Evolutionary conservation across 208 protist species (phyloP).

Genomic region (Acanthamoeba healyi): DNA sequence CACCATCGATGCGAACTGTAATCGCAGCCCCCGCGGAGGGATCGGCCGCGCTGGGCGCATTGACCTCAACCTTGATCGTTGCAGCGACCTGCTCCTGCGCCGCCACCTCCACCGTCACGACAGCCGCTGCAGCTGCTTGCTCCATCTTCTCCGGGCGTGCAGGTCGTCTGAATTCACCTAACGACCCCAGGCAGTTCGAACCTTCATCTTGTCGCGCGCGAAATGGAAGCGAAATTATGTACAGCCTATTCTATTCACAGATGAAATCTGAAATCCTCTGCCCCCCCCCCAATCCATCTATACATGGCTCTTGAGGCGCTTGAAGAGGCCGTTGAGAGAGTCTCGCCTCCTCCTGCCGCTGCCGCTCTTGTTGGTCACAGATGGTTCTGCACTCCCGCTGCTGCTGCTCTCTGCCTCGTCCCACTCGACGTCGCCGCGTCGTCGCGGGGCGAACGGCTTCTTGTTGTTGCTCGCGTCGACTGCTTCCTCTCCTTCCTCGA

Average conservation of each 20-base stretch:
- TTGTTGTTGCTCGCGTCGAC: too few species aligned
- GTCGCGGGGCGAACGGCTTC: not conserved
- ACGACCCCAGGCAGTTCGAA: not conserved
- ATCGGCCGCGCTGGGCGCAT: too few species aligned
- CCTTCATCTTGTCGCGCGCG: too few species aligned
- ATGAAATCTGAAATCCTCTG: not conserved
- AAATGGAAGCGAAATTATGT: conserved; percentile 1
- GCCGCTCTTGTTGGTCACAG: not conserved
- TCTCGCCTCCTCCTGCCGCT: too few species aligned
- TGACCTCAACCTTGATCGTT: too few species aligned
- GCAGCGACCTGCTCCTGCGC: too few species aligned
- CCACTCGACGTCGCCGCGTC: not conserved
- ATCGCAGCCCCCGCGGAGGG: too few species aligned
- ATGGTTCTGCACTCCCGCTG: not conserved
- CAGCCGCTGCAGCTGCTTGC: too few species aligned
- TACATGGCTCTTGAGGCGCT: not conserved
- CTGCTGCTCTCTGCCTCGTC: too few species aligned
- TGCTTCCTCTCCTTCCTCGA: not conserved
- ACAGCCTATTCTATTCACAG: not conserved
- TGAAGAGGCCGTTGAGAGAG: not conserved
- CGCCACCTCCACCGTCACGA: too few species aligned
- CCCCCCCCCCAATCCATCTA: not conserved
- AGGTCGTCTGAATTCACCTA: not conserved
- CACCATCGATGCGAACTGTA: not conserved
- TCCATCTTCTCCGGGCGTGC: too few species aligned